phyloP scores from a whole-genome alignment of 768 basidiomycete genomes.

The Agaricus bisporus region DNA sequence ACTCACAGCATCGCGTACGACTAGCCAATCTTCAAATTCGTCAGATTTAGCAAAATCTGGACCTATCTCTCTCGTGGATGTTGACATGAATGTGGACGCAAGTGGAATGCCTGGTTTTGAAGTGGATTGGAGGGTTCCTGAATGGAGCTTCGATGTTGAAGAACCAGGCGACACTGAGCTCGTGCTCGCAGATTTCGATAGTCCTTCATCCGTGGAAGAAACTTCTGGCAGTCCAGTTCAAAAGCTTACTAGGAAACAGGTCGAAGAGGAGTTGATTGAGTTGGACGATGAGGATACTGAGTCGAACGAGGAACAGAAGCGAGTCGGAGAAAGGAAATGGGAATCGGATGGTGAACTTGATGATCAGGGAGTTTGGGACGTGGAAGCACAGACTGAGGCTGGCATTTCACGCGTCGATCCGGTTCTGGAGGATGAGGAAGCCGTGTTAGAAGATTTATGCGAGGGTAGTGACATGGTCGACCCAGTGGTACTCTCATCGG shows the following conservation, averaged over 20 bases:
- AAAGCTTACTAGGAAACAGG: not conserved
- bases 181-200: conserved; percentile 1
- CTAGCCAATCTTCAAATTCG: not conserved
- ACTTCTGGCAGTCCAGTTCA: not conserved
- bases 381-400: not conserved
- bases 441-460: not conserved
- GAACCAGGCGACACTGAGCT: not conserved
- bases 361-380: not conserved
- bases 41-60: conserved; percentile 5
- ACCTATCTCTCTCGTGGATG: conserved; percentile 1
- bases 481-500: not conserved
- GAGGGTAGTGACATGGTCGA: not conserved
- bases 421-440: not conserved
- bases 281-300: not conserved
- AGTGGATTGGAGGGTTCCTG: not conserved
- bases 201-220: not conserved
- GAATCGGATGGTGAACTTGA: conserved; percentile 6
- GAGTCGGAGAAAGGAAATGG: not conserved
- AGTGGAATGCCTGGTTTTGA: not conserved
- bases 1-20: not conserved
- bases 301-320: not conserved
- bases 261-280: conserved; percentile 1
- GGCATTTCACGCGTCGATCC: not conserved
- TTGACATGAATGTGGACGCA: not conserved
- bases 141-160: conserved; percentile 4